Evolutionary conservation across 371 early-diverging fungal genomes (phyloP), one percentile per base, ranked within the genome.

Genomic region (Syncephalastrum contaminatum): DNA sequence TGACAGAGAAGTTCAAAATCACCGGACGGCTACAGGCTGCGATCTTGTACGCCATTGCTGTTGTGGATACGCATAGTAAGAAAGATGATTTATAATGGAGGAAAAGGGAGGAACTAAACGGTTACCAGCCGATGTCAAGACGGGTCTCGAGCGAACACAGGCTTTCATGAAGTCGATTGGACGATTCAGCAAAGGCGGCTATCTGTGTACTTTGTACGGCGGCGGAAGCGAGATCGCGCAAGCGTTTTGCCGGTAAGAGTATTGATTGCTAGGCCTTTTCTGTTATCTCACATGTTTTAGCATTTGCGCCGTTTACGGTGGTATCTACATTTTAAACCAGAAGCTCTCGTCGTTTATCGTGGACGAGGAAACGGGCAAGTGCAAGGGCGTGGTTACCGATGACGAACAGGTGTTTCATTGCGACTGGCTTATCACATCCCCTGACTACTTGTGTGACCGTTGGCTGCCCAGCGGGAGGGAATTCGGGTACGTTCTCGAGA

Each of bases 161-260:
- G 66, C 66, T 18, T 93, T 92, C 62, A 72, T 94, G n/a, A 66
- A 62, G 40, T 90, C 96, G 0, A 75, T 96, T 50, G 98, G 98
- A 12, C 82, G 93, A 7, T 97, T 86, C 67, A 94, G 94, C 15
- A 83, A 82, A 49, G 89, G 92, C 43, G 88, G 90, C 2, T 93
- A 90, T 56, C 67, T 97, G 24, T 82, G 85, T 48, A 84, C 91
- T 2, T 66, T 93, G 30, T 95, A 97, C 74, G 98, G 98, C 12
- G 89, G 91, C 16, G 91, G 88, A 12, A 90, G 92, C 40, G 96
- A 97, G 70, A 80, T 95, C 14, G 82, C 90, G 0, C 98, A 97
- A 70, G 89, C 93, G 1, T 96, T 96, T 67, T 95, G 95, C 69
- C 81, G 96, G 80, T 90, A 71, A 48, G 58, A 21, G 25, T 50